phyloP scores from a whole-genome alignment of 148 eudicot species.

The Chenopodium quinoa region DNA sequence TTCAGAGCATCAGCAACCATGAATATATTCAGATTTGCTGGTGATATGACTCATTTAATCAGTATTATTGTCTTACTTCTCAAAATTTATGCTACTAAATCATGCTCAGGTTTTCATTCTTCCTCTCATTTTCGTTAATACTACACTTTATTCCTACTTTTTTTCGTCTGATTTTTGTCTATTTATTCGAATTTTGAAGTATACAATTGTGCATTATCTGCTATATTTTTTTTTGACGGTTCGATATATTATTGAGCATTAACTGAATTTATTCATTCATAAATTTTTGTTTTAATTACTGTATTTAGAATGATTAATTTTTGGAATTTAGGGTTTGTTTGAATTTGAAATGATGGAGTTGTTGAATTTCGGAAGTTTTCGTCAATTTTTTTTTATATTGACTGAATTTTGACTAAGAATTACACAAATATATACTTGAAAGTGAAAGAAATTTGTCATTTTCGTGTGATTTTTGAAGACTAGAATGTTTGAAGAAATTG shows the following conservation, averaged over 20 bases:
- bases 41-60: slow-evolving; percentile 76
- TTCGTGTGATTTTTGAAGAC: neutral
- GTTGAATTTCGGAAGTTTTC: neutral
- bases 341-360: neutral
- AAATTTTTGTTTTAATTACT: neutral
- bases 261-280: neutral
- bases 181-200: no score
- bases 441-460: neutral
- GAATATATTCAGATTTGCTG: slow-evolving; percentile 81
- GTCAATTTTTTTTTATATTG: neutral
- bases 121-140: neutral
- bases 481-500: neutral
- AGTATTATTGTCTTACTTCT: slow-evolving; percentile 73
- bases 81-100: slow-evolving; percentile 81
- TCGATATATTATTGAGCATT: neutral
- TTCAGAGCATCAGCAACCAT: slow-evolving; percentile 21
- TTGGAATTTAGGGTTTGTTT: neutral
- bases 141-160: neutral
- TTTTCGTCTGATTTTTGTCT: neutral
- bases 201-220: neutral
- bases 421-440: neutral
- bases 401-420: slow-evolving; percentile 5
- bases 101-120: slow-evolving; percentile 58
- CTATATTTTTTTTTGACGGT: neutral
- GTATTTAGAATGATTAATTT: neutral